Percentiles rank a stretch among this genome's conserved stretches.
Conservation (phyloP, 2,329 filamentous ascomycete genomes). For the Tolypocladium inflatum region DNA sequence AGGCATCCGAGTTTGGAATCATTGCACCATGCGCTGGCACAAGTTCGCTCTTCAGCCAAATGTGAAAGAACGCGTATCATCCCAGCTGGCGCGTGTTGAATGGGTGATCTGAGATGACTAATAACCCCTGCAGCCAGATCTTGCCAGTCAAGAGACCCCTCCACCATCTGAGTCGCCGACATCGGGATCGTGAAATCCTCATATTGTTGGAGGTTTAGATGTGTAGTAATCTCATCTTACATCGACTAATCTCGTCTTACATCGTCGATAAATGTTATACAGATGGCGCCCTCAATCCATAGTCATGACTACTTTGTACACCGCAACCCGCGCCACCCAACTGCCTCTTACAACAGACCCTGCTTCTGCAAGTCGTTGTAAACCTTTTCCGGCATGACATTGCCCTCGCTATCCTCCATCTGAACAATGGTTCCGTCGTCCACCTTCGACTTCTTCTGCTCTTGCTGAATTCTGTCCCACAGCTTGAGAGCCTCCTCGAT, state of each 20-base stretch:
- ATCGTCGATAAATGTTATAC: not conserved
- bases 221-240: not conserved
- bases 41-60: not conserved
- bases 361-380: conserved; percentile 93
- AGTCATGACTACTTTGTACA: not conserved
- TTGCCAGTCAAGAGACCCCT: too few species aligned
- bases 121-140: not conserved
- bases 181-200: not conserved
- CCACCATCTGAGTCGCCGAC: not conserved
- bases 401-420: conserved; percentile 96
- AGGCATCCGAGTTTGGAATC: not conserved
- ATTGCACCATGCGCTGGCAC: not conserved
- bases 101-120: not conserved
- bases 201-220: not conserved
- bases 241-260: not conserved
- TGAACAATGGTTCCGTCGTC: conserved; percentile 81
- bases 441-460: conserved; percentile 68
- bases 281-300: not conserved
- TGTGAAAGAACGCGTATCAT: not conserved
- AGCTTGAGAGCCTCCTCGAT: conserved; percentile 83
- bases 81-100: not conserved
- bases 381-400: conserved; percentile 98
- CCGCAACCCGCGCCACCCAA: not conserved
- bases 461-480: conserved; percentile 87
- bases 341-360: conserved; percentile 54